phyloP scores from a whole-genome alignment of 768 basidiomycete species.

The Podaxis rugospora region DNA sequence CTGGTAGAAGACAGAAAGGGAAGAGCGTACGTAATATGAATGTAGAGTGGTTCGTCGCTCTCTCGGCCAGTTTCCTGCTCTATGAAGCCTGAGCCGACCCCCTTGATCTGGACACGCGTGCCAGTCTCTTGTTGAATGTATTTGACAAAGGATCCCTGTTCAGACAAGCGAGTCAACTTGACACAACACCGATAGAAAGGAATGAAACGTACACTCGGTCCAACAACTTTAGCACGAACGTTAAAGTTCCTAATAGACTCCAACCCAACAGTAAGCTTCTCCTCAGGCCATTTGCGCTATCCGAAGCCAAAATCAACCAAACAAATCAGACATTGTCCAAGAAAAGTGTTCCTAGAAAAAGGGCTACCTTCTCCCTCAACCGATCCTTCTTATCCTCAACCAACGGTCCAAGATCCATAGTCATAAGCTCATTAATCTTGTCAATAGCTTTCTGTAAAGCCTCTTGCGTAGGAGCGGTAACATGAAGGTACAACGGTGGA shows the following conservation, averaged over 20 bases:
- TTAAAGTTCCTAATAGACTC: slow-evolving; percentile 90
- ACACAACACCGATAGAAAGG: not conserved
- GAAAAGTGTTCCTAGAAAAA: no score
- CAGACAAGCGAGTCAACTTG: not conserved
- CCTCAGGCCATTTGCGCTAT: slow-evolving; percentile 91
- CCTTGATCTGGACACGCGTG: slow-evolving; percentile 92
- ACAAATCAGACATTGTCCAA: not conserved
- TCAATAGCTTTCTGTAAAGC: slow-evolving; percentile 55
- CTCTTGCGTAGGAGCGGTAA: slow-evolving; percentile 65
- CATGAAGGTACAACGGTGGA: slow-evolving; percentile 84
- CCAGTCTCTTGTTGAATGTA: slow-evolving; percentile 88
- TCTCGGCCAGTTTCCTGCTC: slow-evolving; percentile 69
- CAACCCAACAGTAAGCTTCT: slow-evolving; percentile 78
- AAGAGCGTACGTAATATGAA: slow-evolving; percentile 72
- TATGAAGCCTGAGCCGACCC: slow-evolving; percentile 84
- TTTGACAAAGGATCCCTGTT: slow-evolving; percentile 89
- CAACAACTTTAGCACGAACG: slow-evolving; percentile 89
- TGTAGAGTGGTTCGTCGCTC: slow-evolving; percentile 82
- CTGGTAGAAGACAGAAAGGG: slow-evolving; percentile 14
- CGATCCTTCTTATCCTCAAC: slow-evolving; percentile 62
- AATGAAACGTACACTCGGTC: slow-evolving; percentile 59
- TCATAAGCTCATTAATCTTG: slow-evolving; percentile 61
- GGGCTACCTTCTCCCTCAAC: slow-evolving; percentile 36
- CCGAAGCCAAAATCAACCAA: not conserved
- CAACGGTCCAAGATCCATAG: slow-evolving; percentile 63